Base-by-base conservation (phyloP, 768 basidiomycete genomes). In the Mycena vitilis region DNA sequence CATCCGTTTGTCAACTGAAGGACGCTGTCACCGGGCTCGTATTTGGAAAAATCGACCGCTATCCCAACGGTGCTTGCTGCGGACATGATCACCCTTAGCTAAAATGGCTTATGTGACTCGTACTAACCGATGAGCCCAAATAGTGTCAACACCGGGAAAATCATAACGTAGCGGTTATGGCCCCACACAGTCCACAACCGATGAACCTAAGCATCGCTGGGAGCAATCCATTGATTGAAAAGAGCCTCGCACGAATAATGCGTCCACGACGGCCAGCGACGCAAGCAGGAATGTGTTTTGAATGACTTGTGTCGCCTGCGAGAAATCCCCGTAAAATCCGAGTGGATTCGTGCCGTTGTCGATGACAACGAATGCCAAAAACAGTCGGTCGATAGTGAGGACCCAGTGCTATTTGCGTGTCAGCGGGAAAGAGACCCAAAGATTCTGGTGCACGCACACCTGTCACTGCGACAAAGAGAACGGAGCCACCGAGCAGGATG, bases 341-440 rank as follows among this genome's bases (percentile, higher is more conserved):
- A 60, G 20, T 12, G 65, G 65, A 23, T 56, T 23, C n/a, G 30
- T 15, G 0, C 65, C 58, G 30, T 37, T 36, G 12, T 60, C 30
- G 16, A 66, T 44, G 7, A 5, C 15, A 2, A 56, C 59, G 11
- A 60, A 66, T 8, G 65, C 65, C 10, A 66, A 36, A 38, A 66
- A 66, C 7, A 66, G 12, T 1, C 65, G 45, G 37, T 66, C 52
- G 36, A 66, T 49, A 16, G 45, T 55, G 0, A 60, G 23, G 59
- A 61, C 49, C 65, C 65, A 66, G 53, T 66, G 65, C 65, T 66
- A 30, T 5, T 30, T 30, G 30, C 30, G 30, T 30, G 30, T 30
- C 30, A 30, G 30, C 18, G 6, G 18, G 16, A 45, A 45, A 20
- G 44, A 7, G 18, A 45, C 15, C 13, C 30, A 18, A 45, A 18